phyloP scores from a whole-genome alignment of 306 rosid species.

The Ziziphus jujuba region DNA sequence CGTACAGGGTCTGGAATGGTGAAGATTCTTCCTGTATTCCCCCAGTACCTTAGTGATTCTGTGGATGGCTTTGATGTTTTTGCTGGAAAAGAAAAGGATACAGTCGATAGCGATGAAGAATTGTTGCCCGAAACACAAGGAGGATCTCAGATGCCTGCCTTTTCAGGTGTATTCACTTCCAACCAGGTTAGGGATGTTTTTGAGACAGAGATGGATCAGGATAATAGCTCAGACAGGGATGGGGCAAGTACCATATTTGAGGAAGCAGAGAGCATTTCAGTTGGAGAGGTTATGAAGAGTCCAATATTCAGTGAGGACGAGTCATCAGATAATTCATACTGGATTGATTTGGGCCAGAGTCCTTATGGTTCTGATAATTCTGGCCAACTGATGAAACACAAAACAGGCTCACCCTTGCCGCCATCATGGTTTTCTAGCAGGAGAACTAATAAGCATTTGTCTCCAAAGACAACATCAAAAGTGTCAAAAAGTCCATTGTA shows the following conservation, averaged over 20 bases:
- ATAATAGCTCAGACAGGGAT: conserved; percentile 84
- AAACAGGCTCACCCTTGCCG: conserved; percentile 71
- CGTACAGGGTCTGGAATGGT: conserved; percentile 93
- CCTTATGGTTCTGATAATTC: conserved; percentile 76
- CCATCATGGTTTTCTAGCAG: conserved; percentile 71
- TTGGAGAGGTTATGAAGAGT: conserved; percentile 97
- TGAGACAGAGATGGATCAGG: conserved; percentile 93
- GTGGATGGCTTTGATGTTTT: conserved; percentile 72
- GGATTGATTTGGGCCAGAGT: conserved; percentile 99
- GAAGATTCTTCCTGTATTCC: conserved; percentile 83
- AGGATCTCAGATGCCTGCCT: conserved; percentile 78
- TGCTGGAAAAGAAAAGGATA: conserved; percentile 67
- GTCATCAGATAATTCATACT: conserved; percentile 83
- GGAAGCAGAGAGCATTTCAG: conserved; percentile 82
- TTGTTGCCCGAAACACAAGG: conserved; percentile 32
- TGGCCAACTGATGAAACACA: conserved; percentile 56
- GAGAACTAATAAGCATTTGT: conserved; percentile 48
- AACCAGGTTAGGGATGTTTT: conserved; percentile 89
- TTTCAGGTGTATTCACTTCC: conserved; percentile 87
- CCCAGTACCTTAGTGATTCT: conserved; percentile 83
- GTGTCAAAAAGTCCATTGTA: conserved; percentile 63
- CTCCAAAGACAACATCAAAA: conserved; percentile 64
- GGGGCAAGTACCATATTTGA: conserved; percentile 95
- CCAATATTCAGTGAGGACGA: conserved; percentile 97
- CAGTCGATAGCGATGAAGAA: conserved; percentile 30